Evolutionary conservation across 2,329 filamentous ascomycete genomes (phyloP).

Genomic region (Colletotrichum euphorbiae): DNA sequence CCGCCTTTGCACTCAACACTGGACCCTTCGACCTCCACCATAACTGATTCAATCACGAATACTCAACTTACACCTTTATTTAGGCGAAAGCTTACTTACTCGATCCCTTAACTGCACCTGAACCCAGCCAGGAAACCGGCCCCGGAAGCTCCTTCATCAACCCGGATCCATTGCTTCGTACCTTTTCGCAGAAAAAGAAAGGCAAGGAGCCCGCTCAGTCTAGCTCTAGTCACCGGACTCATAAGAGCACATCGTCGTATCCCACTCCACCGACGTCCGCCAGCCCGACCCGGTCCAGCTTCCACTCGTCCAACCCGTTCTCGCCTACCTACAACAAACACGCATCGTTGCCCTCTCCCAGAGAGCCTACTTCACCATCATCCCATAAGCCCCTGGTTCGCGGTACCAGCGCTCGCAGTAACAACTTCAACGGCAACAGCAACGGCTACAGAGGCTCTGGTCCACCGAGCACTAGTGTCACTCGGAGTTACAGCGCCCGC

Average conservation of each 20-base stretch:
- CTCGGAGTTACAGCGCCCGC: constrained; percentile 45
- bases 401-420: constrained; percentile 43
- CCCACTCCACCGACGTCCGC: constrained; percentile 67
- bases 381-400: constrained; percentile 39
- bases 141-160: constrained; percentile 68
- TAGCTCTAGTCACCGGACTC: constrained; percentile 25
- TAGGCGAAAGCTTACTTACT: constrained; percentile 76
- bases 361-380: constrained; percentile 34
- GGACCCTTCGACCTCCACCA: too few species aligned
- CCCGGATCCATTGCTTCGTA: constrained; percentile 43
- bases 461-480: constrained; percentile 48
- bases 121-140: constrained; percentile 75
- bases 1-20: not conserved
- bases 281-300: constrained; percentile 60
- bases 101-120: constrained; percentile 75
- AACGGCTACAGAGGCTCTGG: constrained; percentile 46
- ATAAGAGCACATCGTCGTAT: constrained; percentile 38
- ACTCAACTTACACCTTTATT: not conserved
- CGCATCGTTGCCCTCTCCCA: constrained; percentile 43
- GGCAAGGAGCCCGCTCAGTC: constrained; percentile 23
- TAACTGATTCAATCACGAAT: not conserved
- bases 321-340: constrained; percentile 46
- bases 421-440: constrained; percentile 14
- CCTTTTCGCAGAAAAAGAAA: constrained; percentile 44
- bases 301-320: constrained; percentile 60